A percentile compares a stretch with the other conserved stretches of the same genome.
Conservation (phyloP, 1,139 yeast genomes). For the Zhuliangozyma blackwelliae region DNA sequence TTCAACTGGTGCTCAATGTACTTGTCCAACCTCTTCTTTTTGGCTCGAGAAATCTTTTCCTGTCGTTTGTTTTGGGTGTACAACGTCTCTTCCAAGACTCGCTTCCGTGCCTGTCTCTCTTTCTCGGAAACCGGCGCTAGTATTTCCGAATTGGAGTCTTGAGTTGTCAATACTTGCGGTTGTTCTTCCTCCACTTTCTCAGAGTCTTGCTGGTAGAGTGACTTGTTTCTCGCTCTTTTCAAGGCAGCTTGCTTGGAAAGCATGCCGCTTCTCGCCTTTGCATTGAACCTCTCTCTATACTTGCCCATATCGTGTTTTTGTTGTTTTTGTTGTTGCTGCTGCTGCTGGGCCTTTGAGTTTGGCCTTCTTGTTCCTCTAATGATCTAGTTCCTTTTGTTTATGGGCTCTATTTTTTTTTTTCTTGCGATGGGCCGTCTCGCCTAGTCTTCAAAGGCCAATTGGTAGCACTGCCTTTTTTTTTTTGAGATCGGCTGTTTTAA, state of each 20-base stretch:
- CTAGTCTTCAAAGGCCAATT: no score
- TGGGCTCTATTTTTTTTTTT: background rate
- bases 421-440: no score
- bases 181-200: conserved; percentile 12
- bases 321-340: no score
- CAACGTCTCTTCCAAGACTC: conserved; percentile 58
- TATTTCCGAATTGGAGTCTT: conserved; percentile 60
- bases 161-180: conserved; percentile 6
- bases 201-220: conserved; percentile 47
- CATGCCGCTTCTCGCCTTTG: conserved; percentile 82
- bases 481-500: no score
- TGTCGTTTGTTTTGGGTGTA: conserved; percentile 53
- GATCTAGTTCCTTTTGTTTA: background rate
- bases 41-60: conserved; percentile 65
- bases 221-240: conserved; percentile 65
- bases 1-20: conserved; percentile 84
- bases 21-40: conserved; percentile 73
- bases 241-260: conserved; percentile 75
- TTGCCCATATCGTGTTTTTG: conserved; percentile 56
- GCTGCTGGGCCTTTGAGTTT: no score
- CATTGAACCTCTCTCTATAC: conserved; percentile 76
- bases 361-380: background rate
- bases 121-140: conserved; percentile 46
- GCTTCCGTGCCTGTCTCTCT: conserved; percentile 62
- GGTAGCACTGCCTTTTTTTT: no score